phyloP scores from a whole-genome alignment of 1,139 yeast genomes.

The Suhomyces maxii region DNA sequence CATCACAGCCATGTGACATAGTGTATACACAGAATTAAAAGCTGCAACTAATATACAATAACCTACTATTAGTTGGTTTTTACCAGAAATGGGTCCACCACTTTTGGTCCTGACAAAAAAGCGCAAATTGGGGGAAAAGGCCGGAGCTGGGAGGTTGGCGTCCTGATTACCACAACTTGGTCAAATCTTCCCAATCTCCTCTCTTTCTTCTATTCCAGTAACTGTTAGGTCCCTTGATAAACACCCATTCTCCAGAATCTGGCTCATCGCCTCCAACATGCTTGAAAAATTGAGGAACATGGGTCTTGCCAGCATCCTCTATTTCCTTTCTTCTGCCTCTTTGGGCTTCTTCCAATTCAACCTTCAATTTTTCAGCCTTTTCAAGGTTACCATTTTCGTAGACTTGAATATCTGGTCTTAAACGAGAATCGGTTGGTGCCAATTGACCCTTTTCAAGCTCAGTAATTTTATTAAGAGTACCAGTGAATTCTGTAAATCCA shows the following conservation, averaged over 20 bases:
- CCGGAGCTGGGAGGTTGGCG: background rate
- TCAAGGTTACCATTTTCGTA: constrained; percentile 72
- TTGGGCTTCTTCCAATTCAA: constrained; percentile 74
- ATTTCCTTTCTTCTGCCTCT: constrained; percentile 68
- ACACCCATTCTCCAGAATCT: constrained; percentile 58
- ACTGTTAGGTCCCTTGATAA: constrained; percentile 59
- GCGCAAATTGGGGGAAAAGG: background rate
- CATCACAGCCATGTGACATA: no score
- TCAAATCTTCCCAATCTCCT: constrained; percentile 58
- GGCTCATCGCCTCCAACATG: constrained; percentile 40
- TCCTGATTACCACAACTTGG: constrained; percentile 48
- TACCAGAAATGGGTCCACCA: no score
- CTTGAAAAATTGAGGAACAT: constrained; percentile 66
- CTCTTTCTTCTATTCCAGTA: constrained; percentile 79
- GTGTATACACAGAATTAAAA: no score
- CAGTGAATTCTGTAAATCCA: constrained; percentile 84
- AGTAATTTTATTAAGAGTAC: constrained; percentile 78
- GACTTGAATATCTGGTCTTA: constrained; percentile 77
- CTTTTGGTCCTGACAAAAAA: no score
- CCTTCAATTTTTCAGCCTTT: constrained; percentile 68
- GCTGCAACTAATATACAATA: no score
- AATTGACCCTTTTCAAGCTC: constrained; percentile 59
- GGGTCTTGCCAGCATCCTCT: constrained; percentile 44
- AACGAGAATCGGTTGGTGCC: constrained; percentile 87
- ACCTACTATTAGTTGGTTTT: no score